These are phyloP conservation scores for Huntiella savannae DNA, from an alignment of 2,329 filamentous ascomycete species.

Conservation along the genomic window DNA sequence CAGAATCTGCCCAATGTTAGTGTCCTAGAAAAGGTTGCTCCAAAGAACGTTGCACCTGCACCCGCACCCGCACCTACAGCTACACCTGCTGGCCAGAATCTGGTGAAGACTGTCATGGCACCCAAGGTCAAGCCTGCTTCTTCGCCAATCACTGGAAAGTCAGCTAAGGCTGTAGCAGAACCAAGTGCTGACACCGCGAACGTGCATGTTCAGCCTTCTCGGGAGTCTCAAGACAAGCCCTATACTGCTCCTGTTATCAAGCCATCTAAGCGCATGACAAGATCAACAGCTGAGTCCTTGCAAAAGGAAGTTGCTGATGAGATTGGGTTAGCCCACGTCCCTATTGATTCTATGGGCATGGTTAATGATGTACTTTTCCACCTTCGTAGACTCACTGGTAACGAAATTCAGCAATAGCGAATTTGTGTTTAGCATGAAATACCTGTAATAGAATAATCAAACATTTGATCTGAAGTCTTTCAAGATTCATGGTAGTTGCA, in stretches of 20 bases:
- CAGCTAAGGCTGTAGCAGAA: neutral
- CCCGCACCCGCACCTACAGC: constrained; percentile 20
- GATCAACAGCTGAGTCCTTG: neutral
- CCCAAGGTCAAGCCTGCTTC: constrained; percentile 1
- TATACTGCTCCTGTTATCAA: neutral
- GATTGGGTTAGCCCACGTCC: constrained; percentile 24
- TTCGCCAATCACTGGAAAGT: neutral
- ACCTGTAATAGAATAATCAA: too few species aligned
- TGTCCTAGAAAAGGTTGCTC: constrained; percentile 11
- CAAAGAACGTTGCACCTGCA: constrained; percentile 10
- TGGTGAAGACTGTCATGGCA: neutral
- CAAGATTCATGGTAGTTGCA: too few species aligned
- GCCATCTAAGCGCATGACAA: neutral
- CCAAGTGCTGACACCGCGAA: neutral
- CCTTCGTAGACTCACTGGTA: neutral
- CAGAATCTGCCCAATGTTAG: neutral
- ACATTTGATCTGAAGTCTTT: too few species aligned
- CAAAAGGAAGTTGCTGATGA: constrained; percentile 9
- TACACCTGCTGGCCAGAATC: constrained; percentile 11
- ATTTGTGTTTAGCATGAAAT: too few species aligned
- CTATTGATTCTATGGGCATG: constrained; percentile 27
- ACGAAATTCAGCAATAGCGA: too few species aligned
- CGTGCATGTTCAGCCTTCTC: constrained; percentile 1
- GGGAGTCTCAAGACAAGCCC: neutral
- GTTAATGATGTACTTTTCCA: constrained; percentile 32